Conservation (phyloP, 2,329 filamentous ascomycete genomes). For the Cladobotryum protrusum region DNA sequence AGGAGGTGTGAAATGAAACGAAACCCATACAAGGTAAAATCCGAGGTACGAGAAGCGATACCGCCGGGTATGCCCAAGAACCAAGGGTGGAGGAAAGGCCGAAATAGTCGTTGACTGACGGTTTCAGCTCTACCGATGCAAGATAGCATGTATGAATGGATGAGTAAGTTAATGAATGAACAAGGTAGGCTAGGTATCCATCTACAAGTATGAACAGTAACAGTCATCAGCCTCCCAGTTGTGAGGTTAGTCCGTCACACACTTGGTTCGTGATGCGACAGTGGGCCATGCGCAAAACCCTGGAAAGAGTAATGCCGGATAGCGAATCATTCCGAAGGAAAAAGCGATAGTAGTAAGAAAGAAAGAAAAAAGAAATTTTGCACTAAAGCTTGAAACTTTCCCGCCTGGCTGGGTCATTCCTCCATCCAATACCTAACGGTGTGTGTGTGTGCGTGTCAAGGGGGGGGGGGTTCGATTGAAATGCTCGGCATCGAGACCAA, state of each 20-base stretch:
- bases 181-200: too few species aligned
- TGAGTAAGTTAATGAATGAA: too few species aligned
- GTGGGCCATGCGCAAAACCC: background rate
- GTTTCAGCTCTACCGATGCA: too few species aligned
- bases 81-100: background rate
- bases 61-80: background rate
- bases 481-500: too few species aligned
- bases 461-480: too few species aligned
- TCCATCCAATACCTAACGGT: too few species aligned
- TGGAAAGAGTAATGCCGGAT: background rate
- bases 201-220: background rate
- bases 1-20: background rate
- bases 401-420: too few species aligned
- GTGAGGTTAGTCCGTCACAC: background rate
- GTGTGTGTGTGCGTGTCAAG: too few species aligned
- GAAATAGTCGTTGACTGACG: background rate
- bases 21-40: background rate
- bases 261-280: background rate
- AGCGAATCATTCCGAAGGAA: background rate
- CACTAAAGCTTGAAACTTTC: too few species aligned
- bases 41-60: background rate
- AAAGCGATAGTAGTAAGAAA: background rate
- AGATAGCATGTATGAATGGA: too few species aligned
- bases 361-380: background rate
- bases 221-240: background rate